A percentile compares a stretch with the other conserved stretches of the same genome.
These are phyloP conservation scores for Picochlorum sp. DNA, from an alignment of 139 green algal genomes.

Conservation along the genomic window DNA sequence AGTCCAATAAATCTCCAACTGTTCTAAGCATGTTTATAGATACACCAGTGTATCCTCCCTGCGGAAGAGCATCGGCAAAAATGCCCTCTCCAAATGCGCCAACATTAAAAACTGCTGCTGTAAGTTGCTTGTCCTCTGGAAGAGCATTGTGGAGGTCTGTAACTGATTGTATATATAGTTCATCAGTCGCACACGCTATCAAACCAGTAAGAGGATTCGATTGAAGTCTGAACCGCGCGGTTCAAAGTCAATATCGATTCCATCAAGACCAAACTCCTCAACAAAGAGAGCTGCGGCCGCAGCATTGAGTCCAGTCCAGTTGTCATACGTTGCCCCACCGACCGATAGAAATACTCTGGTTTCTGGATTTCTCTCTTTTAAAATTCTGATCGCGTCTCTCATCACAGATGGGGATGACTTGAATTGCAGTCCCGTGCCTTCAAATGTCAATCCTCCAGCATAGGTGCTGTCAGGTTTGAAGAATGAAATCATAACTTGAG, in stretches of 20 bases:
- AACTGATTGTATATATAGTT: not conserved
- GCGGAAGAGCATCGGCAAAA: conserved; percentile 1
- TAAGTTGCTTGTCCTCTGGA: not conserved
- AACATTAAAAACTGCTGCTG: not conserved
- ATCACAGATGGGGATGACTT: conserved; percentile 1
- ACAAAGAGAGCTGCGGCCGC: conserved; percentile 6
- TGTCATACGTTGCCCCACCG: conserved; percentile 4
- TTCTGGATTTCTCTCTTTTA: not conserved
- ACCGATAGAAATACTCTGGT: conserved; percentile 5
- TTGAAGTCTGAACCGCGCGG: not conserved
- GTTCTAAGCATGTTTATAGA: not conserved
- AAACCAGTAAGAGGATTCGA: not conserved
- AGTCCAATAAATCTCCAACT: conserved; percentile 6
- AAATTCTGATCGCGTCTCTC: conserved; percentile 2
- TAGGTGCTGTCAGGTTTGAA: conserved; percentile 10
- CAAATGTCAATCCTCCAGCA: conserved; percentile 10
- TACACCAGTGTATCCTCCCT: conserved; percentile 10
- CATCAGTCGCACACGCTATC: conserved; percentile 1
- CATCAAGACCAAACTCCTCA: conserved; percentile 7
- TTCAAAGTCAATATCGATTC: conserved; percentile 12
- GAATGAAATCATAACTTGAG: conserved; percentile 5
- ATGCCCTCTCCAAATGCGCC: conserved; percentile 5
- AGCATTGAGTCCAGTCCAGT: conserved; percentile 8
- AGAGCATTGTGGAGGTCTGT: not conserved
- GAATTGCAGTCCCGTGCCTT: conserved; percentile 8